phyloP scores from a whole-genome alignment of 352 stramenopile genomes.

The Elongisporangium anandrum region DNA sequence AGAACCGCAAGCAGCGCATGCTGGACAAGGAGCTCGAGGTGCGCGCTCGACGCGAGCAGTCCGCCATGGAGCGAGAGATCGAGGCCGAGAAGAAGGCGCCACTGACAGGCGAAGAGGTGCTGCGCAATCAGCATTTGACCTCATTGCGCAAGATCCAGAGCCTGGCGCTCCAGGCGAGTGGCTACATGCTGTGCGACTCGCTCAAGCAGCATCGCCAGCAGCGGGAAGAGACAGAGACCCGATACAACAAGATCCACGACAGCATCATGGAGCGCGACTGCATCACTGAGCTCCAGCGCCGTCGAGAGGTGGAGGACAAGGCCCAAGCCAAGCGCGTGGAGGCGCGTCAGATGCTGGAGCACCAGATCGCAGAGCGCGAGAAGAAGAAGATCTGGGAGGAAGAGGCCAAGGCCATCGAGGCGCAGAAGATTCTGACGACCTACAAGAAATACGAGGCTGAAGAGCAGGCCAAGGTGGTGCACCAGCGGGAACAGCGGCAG shows the following conservation, averaged over 20 bases:
- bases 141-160: constrained; percentile 68
- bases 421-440: constrained; percentile 70
- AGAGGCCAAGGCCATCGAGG: constrained; percentile 73
- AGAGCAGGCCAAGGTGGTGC: constrained; percentile 50
- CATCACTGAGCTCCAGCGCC: constrained; percentile 41
- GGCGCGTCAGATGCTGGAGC: constrained; percentile 57
- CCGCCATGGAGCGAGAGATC: constrained; percentile 67
- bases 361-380: constrained; percentile 61
- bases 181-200: constrained; percentile 61
- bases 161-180: constrained; percentile 53
- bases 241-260: constrained; percentile 69
- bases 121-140: constrained; percentile 52
- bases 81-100: constrained; percentile 57
- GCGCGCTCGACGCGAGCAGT: constrained; percentile 56
- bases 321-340: constrained; percentile 53
- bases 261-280: constrained; percentile 73
- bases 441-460: constrained; percentile 82
- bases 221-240: constrained; percentile 31
- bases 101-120: constrained; percentile 58
- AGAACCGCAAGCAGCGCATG: constrained; percentile 72
- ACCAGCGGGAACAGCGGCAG: constrained; percentile 37
- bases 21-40: constrained; percentile 76
- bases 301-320: constrained; percentile 31
- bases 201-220: constrained; percentile 41
- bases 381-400: constrained; percentile 72